These are phyloP conservation scores for Afroboletus lepidellus DNA, from an alignment of 1,284 basidiomycete genomes.

Conservation along the genomic window DNA sequence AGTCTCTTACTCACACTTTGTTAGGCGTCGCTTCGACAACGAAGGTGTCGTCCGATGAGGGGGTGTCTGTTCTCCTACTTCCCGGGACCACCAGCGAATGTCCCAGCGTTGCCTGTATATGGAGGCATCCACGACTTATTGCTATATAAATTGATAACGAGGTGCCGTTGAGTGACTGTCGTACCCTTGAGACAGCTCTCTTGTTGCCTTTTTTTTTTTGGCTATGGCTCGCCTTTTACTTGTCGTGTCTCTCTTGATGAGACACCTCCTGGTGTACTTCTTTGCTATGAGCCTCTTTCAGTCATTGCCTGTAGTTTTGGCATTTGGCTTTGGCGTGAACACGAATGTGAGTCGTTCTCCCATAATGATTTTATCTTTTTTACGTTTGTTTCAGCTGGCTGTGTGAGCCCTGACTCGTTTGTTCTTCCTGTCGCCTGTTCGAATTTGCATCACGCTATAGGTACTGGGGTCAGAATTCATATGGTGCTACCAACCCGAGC, in stretches of 20 bases:
- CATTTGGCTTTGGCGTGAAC: slow-evolving; percentile 24
- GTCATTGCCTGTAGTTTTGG: slow-evolving; percentile 4
- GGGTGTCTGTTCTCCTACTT: slow-evolving; percentile 9
- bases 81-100: neutral
- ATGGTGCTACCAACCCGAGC: slow-evolving; percentile 26
- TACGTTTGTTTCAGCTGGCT: slow-evolving; percentile 18
- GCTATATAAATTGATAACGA: slow-evolving; percentile 15
- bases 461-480: slow-evolving; percentile 36
- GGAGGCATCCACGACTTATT: neutral
- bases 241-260: neutral
- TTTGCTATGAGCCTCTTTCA: slow-evolving; percentile 1
- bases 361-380: neutral
- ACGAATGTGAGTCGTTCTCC: slow-evolving; percentile 26
- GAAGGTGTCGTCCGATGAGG: slow-evolving; percentile 7
- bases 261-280: neutral
- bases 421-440: neutral
- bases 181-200: neutral
- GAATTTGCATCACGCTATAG: slow-evolving; percentile 9
- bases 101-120: neutral
- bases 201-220: neutral
- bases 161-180: no score
- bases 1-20: neutral
- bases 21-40: neutral
- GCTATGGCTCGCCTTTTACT: neutral
- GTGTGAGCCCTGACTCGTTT: slow-evolving; percentile 13